Percentiles rank a stretch among this genome's conserved stretches.
These are phyloP conservation scores for Penstemon eatonii DNA, from an alignment of 257 asterid genomes.

Conservation along the genomic window DNA sequence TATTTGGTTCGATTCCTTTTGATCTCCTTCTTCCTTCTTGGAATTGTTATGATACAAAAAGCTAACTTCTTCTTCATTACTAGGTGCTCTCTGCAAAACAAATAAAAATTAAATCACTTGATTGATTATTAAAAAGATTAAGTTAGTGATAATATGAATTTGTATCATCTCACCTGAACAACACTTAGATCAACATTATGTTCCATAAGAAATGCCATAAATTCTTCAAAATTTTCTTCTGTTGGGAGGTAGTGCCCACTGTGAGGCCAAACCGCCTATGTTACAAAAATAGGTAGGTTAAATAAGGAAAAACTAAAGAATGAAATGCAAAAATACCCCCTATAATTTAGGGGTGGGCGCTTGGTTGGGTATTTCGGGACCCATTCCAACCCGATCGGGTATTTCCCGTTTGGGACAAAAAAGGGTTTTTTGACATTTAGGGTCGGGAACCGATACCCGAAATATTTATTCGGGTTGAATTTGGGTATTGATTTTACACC, in stretches of 20 bases:
- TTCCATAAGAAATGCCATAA: conserved; percentile 63
- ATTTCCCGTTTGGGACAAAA: too few species aligned
- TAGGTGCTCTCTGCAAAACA: conserved; percentile 60
- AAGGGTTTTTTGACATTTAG: too few species aligned
- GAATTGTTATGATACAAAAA: conserved; percentile 41
- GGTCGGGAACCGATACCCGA: too few species aligned
- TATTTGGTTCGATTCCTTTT: conserved; percentile 26
- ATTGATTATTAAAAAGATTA: background rate
- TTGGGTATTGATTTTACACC: too few species aligned
- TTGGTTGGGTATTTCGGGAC: too few species aligned
- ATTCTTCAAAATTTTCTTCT: conserved; percentile 80
- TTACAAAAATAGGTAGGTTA: background rate
- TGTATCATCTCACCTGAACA: conserved; percentile 53
- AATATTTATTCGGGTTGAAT: too few species aligned
- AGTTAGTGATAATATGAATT: background rate
- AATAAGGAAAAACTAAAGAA: background rate
- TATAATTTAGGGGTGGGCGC: too few species aligned
- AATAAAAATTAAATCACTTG: background rate
- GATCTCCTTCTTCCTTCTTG: conserved; percentile 18
- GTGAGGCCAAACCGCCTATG: conserved; percentile 93
- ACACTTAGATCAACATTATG: conserved; percentile 57
- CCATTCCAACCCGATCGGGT: too few species aligned
- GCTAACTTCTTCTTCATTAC: conserved; percentile 38
- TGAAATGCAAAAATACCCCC: background rate
- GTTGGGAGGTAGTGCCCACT: conserved; percentile 98